Conservation (phyloP, 2,329 filamentous ascomycete genomes). For the Stachybotrys chlorohalonatus region DNA sequence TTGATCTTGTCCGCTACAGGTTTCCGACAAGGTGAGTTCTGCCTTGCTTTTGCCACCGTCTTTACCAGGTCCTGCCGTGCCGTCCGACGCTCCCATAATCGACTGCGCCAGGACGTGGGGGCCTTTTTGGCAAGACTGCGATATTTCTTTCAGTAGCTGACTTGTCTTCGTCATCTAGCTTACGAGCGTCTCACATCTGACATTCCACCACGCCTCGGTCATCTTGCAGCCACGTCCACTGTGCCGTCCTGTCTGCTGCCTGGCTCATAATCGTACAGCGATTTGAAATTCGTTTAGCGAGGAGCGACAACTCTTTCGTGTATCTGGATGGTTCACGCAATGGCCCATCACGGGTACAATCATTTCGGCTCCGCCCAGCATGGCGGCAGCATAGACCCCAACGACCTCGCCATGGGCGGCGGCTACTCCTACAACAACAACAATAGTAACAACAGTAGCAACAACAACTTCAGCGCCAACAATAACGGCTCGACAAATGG, state of each 20-base stretch:
- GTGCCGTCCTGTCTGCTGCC: neutral
- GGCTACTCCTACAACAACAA: slow-evolving; percentile 45
- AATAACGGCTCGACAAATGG: slow-evolving; percentile 53
- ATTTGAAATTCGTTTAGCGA: too few relatives aligned
- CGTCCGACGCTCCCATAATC: neutral
- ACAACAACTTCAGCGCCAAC: slow-evolving; percentile 45
- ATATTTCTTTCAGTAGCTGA: neutral
- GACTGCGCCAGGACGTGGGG: neutral
- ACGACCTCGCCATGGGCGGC: slow-evolving; percentile 64
- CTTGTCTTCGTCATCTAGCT: neutral
- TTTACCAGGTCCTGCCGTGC: neutral
- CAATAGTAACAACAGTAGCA: slow-evolving; percentile 47
- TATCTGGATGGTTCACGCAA: slow-evolving; percentile 13
- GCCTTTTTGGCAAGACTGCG: neutral
- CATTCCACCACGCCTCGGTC: neutral
- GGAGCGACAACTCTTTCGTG: neutral
- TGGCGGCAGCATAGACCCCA: slow-evolving; percentile 66
- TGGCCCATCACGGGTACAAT: slow-evolving; percentile 49
- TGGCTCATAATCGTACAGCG: too few relatives aligned
- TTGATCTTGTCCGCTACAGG: neutral
- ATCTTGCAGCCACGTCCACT: neutral
- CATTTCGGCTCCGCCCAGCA: slow-evolving; percentile 46
- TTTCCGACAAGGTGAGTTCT: neutral
- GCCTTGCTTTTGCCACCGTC: neutral
- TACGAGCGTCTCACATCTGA: neutral